phyloP scores from a whole-genome alignment of 176 grass and related monocot genomes.

The Cymbopogon citratus region DNA sequence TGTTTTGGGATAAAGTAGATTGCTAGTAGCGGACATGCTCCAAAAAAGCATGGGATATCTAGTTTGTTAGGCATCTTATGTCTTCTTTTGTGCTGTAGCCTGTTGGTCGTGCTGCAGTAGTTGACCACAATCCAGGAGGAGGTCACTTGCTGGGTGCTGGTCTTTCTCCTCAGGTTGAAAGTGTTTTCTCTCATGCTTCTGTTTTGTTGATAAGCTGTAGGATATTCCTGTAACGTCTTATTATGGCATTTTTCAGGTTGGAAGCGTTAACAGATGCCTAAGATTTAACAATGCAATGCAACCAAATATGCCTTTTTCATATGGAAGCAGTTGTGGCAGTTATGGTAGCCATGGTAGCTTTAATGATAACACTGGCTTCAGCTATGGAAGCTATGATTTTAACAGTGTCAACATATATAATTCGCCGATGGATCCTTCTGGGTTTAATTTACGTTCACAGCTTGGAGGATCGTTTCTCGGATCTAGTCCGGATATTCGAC shows the following conservation, averaged over 20 bases:
- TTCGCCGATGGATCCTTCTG: constrained; percentile 64
- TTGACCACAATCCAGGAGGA: constrained; percentile 95
- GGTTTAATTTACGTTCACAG: constrained; percentile 71
- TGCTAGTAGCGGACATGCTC: not conserved
- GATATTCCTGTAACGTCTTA: constrained; percentile 16
- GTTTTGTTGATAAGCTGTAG: constrained; percentile 18
- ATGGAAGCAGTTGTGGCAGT: constrained; percentile 91
- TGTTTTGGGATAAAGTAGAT: not conserved
- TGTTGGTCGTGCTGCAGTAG: constrained; percentile 65
- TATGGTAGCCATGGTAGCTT: constrained; percentile 74
- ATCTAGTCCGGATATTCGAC: constrained; percentile 79
- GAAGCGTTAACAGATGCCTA: constrained; percentile 52
- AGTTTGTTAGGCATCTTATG: constrained; percentile 8
- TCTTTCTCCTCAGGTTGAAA: constrained; percentile 92
- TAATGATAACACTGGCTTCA: constrained; percentile 61
- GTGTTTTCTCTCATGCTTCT: constrained; percentile 17
- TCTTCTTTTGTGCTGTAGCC: constrained; percentile 54
- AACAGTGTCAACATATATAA: constrained; percentile 60
- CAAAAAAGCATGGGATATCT: not conserved
- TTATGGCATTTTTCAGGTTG: constrained; percentile 55
- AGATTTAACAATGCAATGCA: constrained; percentile 51
- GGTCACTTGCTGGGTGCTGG: constrained; percentile 92
- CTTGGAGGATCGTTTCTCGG: constrained; percentile 74
- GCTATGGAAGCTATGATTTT: constrained; percentile 84
- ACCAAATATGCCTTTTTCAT: constrained; percentile 67